phyloP scores from a whole-genome alignment of 352 stramenopile species.

The Phytophthora idaei region DNA sequence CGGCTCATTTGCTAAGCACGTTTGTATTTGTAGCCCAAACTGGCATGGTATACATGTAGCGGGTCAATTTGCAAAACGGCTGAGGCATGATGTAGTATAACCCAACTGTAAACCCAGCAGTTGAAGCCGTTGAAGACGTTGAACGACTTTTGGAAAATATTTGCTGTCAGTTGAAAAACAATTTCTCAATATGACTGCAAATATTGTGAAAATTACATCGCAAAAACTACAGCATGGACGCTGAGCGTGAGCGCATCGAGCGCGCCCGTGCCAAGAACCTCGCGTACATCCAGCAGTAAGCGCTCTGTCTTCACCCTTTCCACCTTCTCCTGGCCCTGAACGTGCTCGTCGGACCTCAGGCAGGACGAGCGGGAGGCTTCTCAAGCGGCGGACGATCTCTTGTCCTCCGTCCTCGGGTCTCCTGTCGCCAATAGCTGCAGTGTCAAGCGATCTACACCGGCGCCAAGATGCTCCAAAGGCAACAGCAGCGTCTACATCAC shows the following conservation, averaged over 20 bases:
- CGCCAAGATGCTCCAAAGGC: slow-evolving; percentile 27
- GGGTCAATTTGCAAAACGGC: too few species aligned
- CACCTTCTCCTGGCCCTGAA: neutral
- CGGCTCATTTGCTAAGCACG: too few species aligned
- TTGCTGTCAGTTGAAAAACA: too few species aligned
- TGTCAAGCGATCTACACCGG: neutral
- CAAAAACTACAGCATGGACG: slow-evolving; percentile 40
- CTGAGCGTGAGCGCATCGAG: slow-evolving; percentile 63
- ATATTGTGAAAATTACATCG: neutral
- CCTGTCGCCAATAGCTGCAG: slow-evolving; percentile 1
- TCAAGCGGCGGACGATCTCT: slow-evolving; percentile 49
- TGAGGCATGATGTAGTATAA: too few species aligned
- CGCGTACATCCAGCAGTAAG: slow-evolving; percentile 71
- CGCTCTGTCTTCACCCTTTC: neutral
- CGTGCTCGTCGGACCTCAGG: slow-evolving; percentile 25
- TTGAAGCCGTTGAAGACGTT: too few species aligned
- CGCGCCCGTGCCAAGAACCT: slow-evolving; percentile 72
- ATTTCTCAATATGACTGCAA: neutral
- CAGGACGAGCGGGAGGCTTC: slow-evolving; percentile 55
- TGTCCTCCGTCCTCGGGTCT: slow-evolving; percentile 36
- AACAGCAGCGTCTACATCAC: slow-evolving; percentile 85
- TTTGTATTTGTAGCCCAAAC: too few species aligned
- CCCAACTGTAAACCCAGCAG: too few species aligned
- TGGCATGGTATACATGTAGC: too few species aligned
- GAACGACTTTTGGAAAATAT: too few species aligned